Base-by-base conservation (phyloP, 1,139 yeast species). In the Blastobotrys malaysiensis region DNA sequence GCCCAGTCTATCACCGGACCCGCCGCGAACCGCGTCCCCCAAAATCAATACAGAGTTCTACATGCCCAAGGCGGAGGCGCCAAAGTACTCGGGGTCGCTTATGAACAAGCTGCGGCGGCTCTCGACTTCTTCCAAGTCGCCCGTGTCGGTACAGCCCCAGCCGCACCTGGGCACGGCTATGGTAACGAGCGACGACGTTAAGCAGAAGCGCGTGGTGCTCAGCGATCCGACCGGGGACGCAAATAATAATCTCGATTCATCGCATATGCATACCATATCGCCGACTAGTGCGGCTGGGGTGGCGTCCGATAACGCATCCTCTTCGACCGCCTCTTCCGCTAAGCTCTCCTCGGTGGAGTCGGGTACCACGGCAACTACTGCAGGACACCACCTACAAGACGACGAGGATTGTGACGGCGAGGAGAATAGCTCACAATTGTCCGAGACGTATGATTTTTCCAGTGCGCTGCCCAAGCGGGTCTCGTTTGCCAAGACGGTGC, bases 401-500 rank as follows among this genome's bases (percentile, higher is more conserved):
- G 39, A 31, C 16, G 39, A 31, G 39, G 39, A 31, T 11, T 11
- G 14, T 7, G 26, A 31, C 11, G 14, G 14, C 39, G n/a, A n/a
- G n/a, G n/a, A n/a, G n/a, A n/a, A n/a, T n/a, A n/a, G n/a, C n/a
- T n/a, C n/a, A n/a, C n/a, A n/a, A n/a, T n/a, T n/a, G n/a, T n/a
- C n/a, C n/a, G n/a, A n/a, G n/a, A n/a, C n/a, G n/a, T n/a, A n/a
- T n/a, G n/a, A n/a, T n/a, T n/a, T n/a, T n/a, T n/a, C n/a, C n/a
- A n/a, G n/a, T n/a, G 39, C 39, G 39, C 49, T 64, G 45, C 61
- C 65, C 6, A 61, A 63, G 9, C 58, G 68, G 21, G 97, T 91
- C 2, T 77, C 82, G 1, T 91, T 91, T 69, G 87, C 95, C 1
- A 74, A 86, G 13, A 85, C 86, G 58, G 79, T 83, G 57, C 77